A percentile compares a stretch with the other conserved stretches of the same genome.
These are phyloP conservation scores for Pulveroboletus sp. DNA, from an alignment of 768 basidiomycete species.

Conservation along the genomic window DNA sequence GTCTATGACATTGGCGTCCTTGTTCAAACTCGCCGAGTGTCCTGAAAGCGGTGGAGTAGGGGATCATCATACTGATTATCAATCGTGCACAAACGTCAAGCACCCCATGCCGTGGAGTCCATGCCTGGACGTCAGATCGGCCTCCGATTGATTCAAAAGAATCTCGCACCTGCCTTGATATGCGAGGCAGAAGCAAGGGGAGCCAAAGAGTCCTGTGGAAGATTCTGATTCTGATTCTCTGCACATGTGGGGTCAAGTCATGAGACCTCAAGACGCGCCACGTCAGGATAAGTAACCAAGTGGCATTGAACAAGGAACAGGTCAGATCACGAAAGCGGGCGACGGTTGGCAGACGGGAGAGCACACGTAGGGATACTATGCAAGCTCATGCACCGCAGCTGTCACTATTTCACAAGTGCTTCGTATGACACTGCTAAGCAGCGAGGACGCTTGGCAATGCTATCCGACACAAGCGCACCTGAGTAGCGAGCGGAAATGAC, in stretches of 20 bases:
- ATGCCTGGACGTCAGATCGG: conserved; percentile 17
- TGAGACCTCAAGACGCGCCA: conserved; percentile 11
- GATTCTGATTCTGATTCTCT: conserved; percentile 25
- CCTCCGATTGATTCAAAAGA: conserved; percentile 5
- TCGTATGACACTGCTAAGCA: not conserved
- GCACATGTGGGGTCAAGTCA: conserved; percentile 27
- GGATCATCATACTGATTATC: conserved; percentile 14
- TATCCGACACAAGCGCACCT: conserved; percentile 8
- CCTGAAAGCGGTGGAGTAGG: conserved; percentile 2
- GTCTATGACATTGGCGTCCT: not conserved
- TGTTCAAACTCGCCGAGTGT: not conserved
- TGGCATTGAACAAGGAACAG: conserved; percentile 1
- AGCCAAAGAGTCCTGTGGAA: conserved; percentile 15
- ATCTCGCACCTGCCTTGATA: conserved; percentile 21
- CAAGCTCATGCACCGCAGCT: conserved; percentile 7
- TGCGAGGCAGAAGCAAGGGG: conserved; percentile 23
- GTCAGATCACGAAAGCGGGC: not conserved
- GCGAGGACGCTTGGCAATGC: not conserved
- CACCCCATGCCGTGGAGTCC: conserved; percentile 4
- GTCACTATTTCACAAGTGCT: conserved; percentile 2
- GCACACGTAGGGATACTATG: not conserved
- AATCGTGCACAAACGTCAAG: conserved; percentile 20
- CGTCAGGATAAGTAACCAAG: conserved; percentile 16
- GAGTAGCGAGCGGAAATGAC: conserved; percentile 18
- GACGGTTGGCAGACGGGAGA: conserved; percentile 8